Evolutionary conservation across 331 rosid genomes (phyloP), one percentile per base, ranked within the genome.

Genomic region (Pyrus hybrid): DNA sequence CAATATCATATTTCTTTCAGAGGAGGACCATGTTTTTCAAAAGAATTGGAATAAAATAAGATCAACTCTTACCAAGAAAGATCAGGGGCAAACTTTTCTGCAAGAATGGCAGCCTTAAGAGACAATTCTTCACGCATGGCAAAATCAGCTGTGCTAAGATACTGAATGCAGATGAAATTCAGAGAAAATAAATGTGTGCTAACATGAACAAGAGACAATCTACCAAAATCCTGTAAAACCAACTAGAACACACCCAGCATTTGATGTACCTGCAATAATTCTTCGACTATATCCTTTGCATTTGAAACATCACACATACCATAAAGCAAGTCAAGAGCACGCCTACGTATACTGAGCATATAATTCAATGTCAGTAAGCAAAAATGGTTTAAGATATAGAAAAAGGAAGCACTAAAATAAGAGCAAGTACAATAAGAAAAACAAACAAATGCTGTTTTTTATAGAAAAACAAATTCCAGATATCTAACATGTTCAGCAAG

Each of bases 241-340:
- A 75, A 73, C 23, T 61, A 58, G 73, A 79, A 70, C 37, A 68
- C 62, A 70, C 28, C 79, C 66, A 78, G 73, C 49, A 53, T 28
- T 17, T 65, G 70, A 16, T 35, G 37, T 90, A 95, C 99, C 97
- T 95, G 99, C 79, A 95, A 80, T 77, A 95, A 67, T 86, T 95
- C 99, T 86, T 95, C 99, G 45, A 95, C 99, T 79, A 95, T 95
- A 85, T 95, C 99, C 85, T 95, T 95, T 62, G 99, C 99, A 78
- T 95, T 95, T 86, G 99, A 87, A 86, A 92, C 89, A 69, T 95
- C 99, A 83, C 99, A 95, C 99, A 95, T 95, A 77, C 99, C 99
- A 83, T 95, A 95, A 72, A 95, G 99, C 84, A 95, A 89, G 86
- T 95, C 99, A 49, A 95, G 96, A 77, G 99, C 99, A 76, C 99